phyloP scores from a whole-genome alignment of 768 basidiomycete genomes.

The Xerocomellus amylosporus region DNA sequence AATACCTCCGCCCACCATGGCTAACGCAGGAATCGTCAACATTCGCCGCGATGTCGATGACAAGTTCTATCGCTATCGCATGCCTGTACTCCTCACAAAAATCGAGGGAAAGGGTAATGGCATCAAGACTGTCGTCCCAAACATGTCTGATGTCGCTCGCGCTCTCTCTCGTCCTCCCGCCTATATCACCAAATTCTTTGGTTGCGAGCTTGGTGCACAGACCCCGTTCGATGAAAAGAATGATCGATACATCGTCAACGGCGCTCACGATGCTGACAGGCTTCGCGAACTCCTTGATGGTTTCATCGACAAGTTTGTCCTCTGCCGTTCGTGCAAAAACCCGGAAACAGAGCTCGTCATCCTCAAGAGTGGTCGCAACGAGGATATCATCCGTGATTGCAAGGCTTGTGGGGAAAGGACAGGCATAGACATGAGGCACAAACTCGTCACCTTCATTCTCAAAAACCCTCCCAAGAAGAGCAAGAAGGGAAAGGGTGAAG shows the following conservation, averaged over 20 bases:
- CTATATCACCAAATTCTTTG: conserved; percentile 99
- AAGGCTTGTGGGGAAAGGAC: conserved; percentile 97
- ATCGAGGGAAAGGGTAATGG: conserved; percentile 99
- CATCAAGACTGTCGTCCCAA: conserved; percentile 98
- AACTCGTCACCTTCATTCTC: conserved; percentile 91
- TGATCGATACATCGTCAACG: conserved; percentile 98
- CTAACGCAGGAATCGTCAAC: conserved; percentile 77
- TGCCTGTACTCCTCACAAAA: conserved; percentile 93
- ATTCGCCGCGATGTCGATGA: conserved; percentile 96
- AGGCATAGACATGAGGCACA: conserved; percentile 93
- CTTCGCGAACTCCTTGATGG: conserved; percentile 93
- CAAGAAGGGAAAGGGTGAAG: conserved; percentile 51
- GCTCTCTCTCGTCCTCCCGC: conserved; percentile 93
- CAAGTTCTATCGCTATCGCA: conserved; percentile 96
- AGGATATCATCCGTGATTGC: conserved; percentile 93
- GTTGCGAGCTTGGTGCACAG: conserved; percentile 97
- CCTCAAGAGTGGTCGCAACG: conserved; percentile 74
- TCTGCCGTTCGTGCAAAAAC: conserved; percentile 97
- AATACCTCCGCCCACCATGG: conserved; percentile 72
- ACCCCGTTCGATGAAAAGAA: conserved; percentile 95
- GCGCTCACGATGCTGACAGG: conserved; percentile 87
- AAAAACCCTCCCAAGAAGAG: conserved; percentile 92
- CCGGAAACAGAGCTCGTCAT: conserved; percentile 96
- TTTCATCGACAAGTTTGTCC: conserved; percentile 98
- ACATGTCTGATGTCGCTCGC: conserved; percentile 97